A percentile compares a stretch with the other conserved stretches of the same genome.
Evolutionary conservation across 164 flowering plant genomes (phyloP).

Genomic region (Piper betle): DNA sequence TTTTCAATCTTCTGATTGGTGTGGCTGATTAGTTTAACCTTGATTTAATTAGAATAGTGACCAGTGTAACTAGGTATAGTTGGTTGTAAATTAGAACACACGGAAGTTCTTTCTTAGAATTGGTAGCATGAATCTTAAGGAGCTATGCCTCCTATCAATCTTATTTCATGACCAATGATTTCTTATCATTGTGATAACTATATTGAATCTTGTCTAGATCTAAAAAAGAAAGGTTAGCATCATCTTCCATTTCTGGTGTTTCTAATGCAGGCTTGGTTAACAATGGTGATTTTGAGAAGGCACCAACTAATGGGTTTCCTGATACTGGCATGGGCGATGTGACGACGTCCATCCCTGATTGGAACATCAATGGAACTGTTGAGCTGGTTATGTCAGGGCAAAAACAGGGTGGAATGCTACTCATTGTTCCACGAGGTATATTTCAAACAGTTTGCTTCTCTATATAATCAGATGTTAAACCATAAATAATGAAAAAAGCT

Average conservation of each 20-base stretch:
- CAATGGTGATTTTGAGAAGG: constrained; percentile 84
- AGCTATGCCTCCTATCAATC: no score
- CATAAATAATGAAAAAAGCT: neutral
- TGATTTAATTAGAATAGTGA: no score
- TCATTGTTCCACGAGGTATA: constrained; percentile 51
- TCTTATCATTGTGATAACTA: no score
- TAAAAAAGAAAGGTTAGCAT: neutral
- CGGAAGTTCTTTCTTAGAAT: no score
- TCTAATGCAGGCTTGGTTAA: constrained; percentile 38
- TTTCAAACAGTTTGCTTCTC: neutral
- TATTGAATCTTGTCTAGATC: no score
- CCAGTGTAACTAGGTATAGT: no score
- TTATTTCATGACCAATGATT: no score
- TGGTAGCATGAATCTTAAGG: no score
- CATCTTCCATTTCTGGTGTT: neutral
- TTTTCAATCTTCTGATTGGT: no score
- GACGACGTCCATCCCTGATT: constrained; percentile 43
- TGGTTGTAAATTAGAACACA: no score
- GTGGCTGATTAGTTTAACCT: no score
- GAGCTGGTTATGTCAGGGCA: constrained; percentile 73
- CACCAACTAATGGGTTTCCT: constrained; percentile 67
- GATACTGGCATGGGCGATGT: constrained; percentile 26
- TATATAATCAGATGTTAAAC: no score
- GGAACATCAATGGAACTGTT: constrained; percentile 75
- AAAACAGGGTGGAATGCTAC: constrained; percentile 90